A percentile compares a stretch with the other conserved stretches of the same genome.
These are phyloP conservation scores for Gliomastix tumulicola DNA, from an alignment of 2,329 filamentous ascomycete species.

Conservation along the genomic window DNA sequence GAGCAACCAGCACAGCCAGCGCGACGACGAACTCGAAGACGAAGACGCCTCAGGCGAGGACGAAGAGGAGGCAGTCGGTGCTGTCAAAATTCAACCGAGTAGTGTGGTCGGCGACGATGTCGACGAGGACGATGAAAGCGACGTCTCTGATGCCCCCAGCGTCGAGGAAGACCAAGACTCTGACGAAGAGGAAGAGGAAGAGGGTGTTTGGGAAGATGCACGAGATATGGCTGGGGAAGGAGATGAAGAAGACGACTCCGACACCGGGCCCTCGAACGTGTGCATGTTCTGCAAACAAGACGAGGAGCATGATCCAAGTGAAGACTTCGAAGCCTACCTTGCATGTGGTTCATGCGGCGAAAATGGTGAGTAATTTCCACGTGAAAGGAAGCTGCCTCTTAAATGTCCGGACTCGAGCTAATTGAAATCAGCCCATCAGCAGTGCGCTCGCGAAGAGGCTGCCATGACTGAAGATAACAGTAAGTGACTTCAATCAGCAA, in stretches of 20 bases:
- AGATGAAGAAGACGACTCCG: conserved; percentile 50
- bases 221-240: conserved; percentile 30
- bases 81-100: conserved; percentile 50
- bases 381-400: too few relatives aligned
- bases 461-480: conserved; percentile 24
- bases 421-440: conserved; percentile 88
- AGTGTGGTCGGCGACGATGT: conserved; percentile 29
- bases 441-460: conserved; percentile 71
- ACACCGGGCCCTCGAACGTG: conserved; percentile 36
- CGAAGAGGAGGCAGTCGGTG: conserved; percentile 43
- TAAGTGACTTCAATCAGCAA: conserved; percentile 11
- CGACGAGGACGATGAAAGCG: conserved; percentile 29
- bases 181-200: conserved; percentile 37
- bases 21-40: conserved; percentile 16
- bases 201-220: conserved; percentile 40
- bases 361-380: conserved; percentile 65
- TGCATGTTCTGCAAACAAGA: conserved; percentile 75
- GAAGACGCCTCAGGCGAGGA: conserved; percentile 16
- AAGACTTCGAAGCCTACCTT: conserved; percentile 75
- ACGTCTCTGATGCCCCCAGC: conserved; percentile 37
- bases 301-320: conserved; percentile 75
- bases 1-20: conserved; percentile 3
- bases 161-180: conserved; percentile 47
- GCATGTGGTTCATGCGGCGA: conserved; percentile 73
- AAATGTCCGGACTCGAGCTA: too few relatives aligned